phyloP scores from a whole-genome alignment of 805 yeast genomes.

The Candida silvicultrix region DNA sequence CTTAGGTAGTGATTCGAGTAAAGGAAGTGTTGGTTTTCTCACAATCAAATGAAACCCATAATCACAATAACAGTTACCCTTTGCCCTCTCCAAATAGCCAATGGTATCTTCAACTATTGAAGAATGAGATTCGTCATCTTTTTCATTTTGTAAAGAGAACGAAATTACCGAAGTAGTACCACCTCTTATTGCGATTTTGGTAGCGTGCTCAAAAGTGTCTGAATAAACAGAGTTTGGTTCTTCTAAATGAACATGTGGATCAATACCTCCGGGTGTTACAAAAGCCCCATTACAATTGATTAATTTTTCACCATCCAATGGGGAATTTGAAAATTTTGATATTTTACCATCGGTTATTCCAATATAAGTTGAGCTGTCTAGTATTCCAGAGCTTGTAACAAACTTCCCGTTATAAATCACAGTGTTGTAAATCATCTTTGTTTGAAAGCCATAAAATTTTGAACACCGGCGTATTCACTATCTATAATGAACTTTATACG shows the following conservation, averaged over 20 bases:
- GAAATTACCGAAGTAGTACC: constrained; percentile 44
- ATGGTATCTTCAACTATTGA: constrained; percentile 22
- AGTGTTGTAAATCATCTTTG: not conserved
- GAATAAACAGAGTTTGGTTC: constrained; percentile 36
- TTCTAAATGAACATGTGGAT: constrained; percentile 42
- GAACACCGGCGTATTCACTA: not conserved
- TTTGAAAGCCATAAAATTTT: not conserved
- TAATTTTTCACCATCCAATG: constrained; percentile 18
- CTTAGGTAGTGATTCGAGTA: constrained; percentile 27
- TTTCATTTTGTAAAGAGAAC: constrained; percentile 37
- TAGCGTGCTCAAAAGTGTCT: constrained; percentile 38
- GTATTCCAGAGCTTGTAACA: constrained; percentile 25
- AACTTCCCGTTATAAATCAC: constrained; percentile 27
- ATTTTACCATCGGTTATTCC: constrained; percentile 36
- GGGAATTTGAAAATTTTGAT: constrained; percentile 27
- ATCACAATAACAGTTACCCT: constrained; percentile 34
- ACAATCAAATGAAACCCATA: constrained; percentile 43
- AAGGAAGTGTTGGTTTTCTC: constrained; percentile 26
- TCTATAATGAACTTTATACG: no score
- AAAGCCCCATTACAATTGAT: constrained; percentile 42
- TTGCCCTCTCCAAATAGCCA: constrained; percentile 23
- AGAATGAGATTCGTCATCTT: constrained; percentile 22
- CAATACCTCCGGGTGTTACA: constrained; percentile 47
- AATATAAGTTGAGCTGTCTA: constrained; percentile 31
- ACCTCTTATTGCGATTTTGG: constrained; percentile 41